These are phyloP conservation scores for Hemerocallis citrina DNA, from an alignment of 106 monocot species.

Conservation along the genomic window DNA sequence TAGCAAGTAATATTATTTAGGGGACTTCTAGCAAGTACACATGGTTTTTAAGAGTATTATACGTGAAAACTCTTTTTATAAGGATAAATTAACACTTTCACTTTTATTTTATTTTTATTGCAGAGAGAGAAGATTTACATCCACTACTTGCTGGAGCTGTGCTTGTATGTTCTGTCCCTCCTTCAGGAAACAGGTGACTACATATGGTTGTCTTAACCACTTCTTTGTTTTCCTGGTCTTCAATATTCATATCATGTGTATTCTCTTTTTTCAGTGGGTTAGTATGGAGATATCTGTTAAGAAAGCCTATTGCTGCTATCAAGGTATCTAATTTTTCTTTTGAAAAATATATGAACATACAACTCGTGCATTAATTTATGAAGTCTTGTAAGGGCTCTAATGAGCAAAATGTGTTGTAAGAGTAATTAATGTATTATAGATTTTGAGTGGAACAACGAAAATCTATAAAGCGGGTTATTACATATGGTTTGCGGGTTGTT, in stretches of 20 bases:
- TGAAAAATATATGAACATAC: not conserved
- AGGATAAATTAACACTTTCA: not conserved
- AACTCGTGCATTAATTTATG: not conserved
- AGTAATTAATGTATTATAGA: not conserved
- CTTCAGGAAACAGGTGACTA: constrained; percentile 69
- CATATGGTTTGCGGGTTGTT: not conserved
- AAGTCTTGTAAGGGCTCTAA: not conserved
- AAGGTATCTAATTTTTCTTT: constrained; percentile 25
- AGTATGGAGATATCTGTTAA: constrained; percentile 44
- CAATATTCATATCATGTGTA: not conserved
- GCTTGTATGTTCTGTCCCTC: constrained; percentile 76
- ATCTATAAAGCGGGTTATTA: too few species aligned
- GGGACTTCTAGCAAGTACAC: too few species aligned
- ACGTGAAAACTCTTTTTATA: too few species aligned
- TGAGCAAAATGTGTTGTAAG: not conserved
- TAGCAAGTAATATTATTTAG: too few species aligned
- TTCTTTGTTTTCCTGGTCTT: constrained; percentile 2
- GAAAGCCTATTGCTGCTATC: constrained; percentile 47
- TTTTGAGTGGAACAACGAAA: not conserved
- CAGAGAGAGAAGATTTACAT: constrained; percentile 14
- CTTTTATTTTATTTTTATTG: constrained; percentile 8
- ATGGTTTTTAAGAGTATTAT: too few species aligned
- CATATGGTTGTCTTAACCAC: not conserved
- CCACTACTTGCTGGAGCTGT: constrained; percentile 64
- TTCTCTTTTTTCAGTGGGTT: constrained; percentile 26